Evolutionary conservation across 768 basidiomycete genomes (phyloP).

Genomic region (Naganishia kalamii): DNA sequence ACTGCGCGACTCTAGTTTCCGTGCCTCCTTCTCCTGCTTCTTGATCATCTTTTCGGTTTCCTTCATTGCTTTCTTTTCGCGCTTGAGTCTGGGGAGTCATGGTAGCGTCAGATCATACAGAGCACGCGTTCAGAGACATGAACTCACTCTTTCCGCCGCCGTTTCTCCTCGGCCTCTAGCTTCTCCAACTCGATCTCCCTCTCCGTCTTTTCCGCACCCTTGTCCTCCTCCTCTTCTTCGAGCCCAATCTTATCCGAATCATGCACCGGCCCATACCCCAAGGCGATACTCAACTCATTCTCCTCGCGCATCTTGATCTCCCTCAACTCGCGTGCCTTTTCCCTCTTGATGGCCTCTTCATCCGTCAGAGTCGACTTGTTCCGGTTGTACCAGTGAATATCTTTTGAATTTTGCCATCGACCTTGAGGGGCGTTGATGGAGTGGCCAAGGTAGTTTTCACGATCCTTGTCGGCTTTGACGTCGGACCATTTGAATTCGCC

Average conservation of each 20-base stretch:
- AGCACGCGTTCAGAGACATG: neutral
- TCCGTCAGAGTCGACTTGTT: conserved; percentile 51
- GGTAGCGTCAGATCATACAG: neutral
- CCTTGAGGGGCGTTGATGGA: conserved; percentile 92
- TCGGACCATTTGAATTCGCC: conserved; percentile 43
- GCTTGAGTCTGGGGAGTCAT: conserved; percentile 30
- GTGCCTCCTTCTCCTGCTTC: conserved; percentile 27
- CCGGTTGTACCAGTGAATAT: conserved; percentile 89
- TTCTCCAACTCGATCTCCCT: conserved; percentile 38
- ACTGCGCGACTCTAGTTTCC: conserved; percentile 20
- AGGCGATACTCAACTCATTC: conserved; percentile 72
- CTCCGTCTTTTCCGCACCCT: conserved; percentile 33
- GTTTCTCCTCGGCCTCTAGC: conserved; percentile 40
- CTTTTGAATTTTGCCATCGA: conserved; percentile 95
- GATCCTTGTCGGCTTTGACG: conserved; percentile 40
- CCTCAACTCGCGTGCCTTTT: conserved; percentile 40
- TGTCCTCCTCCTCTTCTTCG: conserved; percentile 19
- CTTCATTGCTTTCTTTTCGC: conserved; percentile 37
- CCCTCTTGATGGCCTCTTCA: conserved; percentile 41
- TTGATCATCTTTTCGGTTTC: conserved; percentile 36
- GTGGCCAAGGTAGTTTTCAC: conserved; percentile 87
- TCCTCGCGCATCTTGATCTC: conserved; percentile 82
- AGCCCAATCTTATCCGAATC: neutral
- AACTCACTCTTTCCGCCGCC: conserved; percentile 42
- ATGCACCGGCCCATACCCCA: conserved; percentile 49